Percentiles rank a stretch among this genome's conserved stretches.
Conservation (phyloP, 352 stramenopile genomes). For the Stramenopiles sp. region DNA sequence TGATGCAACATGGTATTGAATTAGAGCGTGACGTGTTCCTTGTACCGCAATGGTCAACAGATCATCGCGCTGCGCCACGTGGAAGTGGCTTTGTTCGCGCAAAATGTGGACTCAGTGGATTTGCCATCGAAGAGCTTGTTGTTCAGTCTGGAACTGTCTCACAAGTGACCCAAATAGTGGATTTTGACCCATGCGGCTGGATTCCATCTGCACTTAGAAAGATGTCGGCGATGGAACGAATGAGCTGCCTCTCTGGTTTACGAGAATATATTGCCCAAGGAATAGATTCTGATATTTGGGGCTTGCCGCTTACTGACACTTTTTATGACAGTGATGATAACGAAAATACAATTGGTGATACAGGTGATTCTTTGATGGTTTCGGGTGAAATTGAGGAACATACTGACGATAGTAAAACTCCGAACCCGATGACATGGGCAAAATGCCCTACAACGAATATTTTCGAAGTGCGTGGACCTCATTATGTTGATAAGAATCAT, state of each 20-base stretch:
- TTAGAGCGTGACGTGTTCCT: not conserved
- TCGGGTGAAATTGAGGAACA: not conserved
- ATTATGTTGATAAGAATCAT: not conserved
- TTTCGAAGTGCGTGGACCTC: not conserved
- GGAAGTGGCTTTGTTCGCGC: not conserved
- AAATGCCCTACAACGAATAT: not conserved
- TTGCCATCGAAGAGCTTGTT: not conserved
- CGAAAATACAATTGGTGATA: not conserved
- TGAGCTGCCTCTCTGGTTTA: not conserved
- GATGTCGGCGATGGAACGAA: not conserved
- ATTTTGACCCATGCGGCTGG: not conserved
- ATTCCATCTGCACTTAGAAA: not conserved
- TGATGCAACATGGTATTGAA: not conserved
- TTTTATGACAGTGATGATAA: not conserved
- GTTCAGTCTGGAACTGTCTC: not conserved
- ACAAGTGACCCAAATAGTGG: not conserved
- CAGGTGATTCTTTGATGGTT: not conserved
- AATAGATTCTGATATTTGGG: not conserved
- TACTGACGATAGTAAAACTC: not conserved
- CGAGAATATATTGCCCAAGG: not conserved
- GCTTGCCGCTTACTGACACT: not conserved
- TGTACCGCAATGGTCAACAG: not conserved
- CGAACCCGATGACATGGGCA: not conserved
- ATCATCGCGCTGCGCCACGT: not conserved
- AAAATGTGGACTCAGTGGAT: not conserved